Base-by-base conservation (phyloP, 306 rosid genomes). In the Gastrolobium villosum region DNA sequence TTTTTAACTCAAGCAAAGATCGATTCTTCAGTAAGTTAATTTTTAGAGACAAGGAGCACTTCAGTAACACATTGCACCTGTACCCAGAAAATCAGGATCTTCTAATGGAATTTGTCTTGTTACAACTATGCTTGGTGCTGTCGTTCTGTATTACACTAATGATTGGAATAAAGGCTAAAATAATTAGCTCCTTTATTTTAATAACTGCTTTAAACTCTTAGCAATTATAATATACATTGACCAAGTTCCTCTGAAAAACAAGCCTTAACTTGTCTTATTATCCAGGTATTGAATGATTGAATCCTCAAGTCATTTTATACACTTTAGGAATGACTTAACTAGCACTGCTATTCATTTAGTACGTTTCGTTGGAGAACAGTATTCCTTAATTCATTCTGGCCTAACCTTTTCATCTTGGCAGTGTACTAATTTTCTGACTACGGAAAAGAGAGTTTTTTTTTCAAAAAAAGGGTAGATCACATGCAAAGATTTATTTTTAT, bases 41-140 rank as follows among this genome's bases (percentile, higher is more conserved):
- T 57, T 50, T 73, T 32, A 73, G 15, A 43, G 41, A 14, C 45
- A 43, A 31, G 50, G 79, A 30, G 30, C n/a, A n/a, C 39, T 74
- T 48, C 30, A 10, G 2, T n/a, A 43, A 41, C 43, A 2, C 48
- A 34, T 28, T 40, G 20, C 55, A 44, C 13, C 52, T 9, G 14
- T 10, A 26, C 14, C 15, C 70, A 65, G 35, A 65, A 65, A 20
- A 30, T 66, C 72, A 20, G 26, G 54, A 66, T 66, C 30, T 15
- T 28, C 55, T 11, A 11, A 44, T 66, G 45, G 59, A 48, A 32
- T 31, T 68, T 68, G 43, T 48, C 44, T 32, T 32, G 5, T 64
- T 13, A 40, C 70, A 64, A 64, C 52, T 39, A 6, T 68, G 28
- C n/a, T 48, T 48, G 45, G 44, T 63, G 26, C 26, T 20, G 26